Conservation (phyloP, 305 asterid species). For the Euphrasia arctica region DNA sequence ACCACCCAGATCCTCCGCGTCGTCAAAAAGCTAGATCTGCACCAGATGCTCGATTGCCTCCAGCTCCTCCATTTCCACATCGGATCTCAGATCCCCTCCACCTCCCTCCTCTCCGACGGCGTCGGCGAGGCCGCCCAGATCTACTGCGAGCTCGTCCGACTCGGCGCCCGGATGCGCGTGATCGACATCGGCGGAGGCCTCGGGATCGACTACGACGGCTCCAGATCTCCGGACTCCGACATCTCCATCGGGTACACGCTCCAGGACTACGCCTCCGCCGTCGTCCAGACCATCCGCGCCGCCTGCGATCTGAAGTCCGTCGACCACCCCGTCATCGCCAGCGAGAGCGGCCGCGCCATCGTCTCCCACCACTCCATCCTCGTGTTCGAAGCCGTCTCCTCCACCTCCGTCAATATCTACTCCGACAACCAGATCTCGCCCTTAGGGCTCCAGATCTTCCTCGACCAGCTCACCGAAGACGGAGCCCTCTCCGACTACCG, state of each 20-base stretch:
- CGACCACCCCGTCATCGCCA: constrained; percentile 81
- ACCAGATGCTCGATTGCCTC: constrained; percentile 79
- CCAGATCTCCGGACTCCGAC: constrained; percentile 78
- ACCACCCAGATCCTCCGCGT: constrained; percentile 82
- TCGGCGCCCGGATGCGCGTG: constrained; percentile 78
- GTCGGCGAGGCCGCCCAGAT: constrained; percentile 92
- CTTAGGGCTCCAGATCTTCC: constrained; percentile 43
- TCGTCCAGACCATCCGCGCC: constrained; percentile 55
- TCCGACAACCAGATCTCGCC: constrained; percentile 35
- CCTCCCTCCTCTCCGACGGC: constrained; percentile 69
- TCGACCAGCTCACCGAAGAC: constrained; percentile 42
- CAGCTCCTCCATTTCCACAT: constrained; percentile 93
- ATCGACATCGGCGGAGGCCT: constrained; percentile 95
- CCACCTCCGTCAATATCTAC: constrained; percentile 39
- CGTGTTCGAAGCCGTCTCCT: constrained; percentile 80
- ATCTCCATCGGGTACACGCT: constrained; percentile 70
- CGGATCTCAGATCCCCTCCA: constrained; percentile 94
- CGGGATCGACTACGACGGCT: constrained; percentile 92
- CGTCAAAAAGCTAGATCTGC: constrained; percentile 61
- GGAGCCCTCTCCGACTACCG: constrained; percentile 65
- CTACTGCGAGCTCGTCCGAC: constrained; percentile 73
- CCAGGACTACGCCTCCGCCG: constrained; percentile 82
- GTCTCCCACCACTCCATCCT: constrained; percentile 94
- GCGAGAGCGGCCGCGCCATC: constrained; percentile 96
- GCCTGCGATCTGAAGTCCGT: constrained; percentile 69